Conservation (phyloP, 306 rosid species). For the Lathyrus aphaca region DNA sequence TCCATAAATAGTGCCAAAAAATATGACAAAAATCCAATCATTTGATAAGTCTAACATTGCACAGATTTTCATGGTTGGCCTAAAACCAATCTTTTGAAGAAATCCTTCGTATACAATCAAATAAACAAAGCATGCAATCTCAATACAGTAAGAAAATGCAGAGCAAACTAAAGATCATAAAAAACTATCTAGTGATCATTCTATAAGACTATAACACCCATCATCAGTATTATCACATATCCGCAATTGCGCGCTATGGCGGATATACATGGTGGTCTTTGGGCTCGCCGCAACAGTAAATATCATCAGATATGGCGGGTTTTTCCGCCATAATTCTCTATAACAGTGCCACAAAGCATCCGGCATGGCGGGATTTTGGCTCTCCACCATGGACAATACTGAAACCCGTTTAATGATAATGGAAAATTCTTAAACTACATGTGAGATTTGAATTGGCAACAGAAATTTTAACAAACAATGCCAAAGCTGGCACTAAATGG, state of each 20-base stretch:
- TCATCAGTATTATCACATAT: too few relatives aligned
- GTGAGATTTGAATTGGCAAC: conserved; percentile 12
- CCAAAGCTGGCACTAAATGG: conserved; percentile 18
- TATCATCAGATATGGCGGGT: too few relatives aligned
- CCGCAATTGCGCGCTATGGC: too few relatives aligned
- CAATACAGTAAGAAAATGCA: conserved; percentile 15
- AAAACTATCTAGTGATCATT: background rate
- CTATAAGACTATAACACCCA: conserved; percentile 7
- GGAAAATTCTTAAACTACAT: background rate
- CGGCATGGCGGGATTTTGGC: too few relatives aligned
- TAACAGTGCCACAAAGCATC: too few relatives aligned
- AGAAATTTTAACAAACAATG: background rate
- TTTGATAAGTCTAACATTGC: background rate
- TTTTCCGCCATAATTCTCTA: too few relatives aligned
- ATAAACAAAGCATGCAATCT: conserved; percentile 26
- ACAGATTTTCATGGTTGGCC: background rate
- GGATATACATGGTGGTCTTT: too few relatives aligned
- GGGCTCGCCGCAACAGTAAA: too few relatives aligned
- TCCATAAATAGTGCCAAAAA: conserved; percentile 4
- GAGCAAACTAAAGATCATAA: background rate
- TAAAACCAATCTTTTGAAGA: background rate
- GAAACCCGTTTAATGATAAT: background rate
- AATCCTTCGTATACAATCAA: conserved; percentile 4
- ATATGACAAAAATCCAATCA: conserved; percentile 9
- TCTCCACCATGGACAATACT: too few relatives aligned